Percentiles rank a stretch among this genome's conserved stretches.
Conservation (phyloP, 306 rosid species). For the Vicia faba region DNA sequence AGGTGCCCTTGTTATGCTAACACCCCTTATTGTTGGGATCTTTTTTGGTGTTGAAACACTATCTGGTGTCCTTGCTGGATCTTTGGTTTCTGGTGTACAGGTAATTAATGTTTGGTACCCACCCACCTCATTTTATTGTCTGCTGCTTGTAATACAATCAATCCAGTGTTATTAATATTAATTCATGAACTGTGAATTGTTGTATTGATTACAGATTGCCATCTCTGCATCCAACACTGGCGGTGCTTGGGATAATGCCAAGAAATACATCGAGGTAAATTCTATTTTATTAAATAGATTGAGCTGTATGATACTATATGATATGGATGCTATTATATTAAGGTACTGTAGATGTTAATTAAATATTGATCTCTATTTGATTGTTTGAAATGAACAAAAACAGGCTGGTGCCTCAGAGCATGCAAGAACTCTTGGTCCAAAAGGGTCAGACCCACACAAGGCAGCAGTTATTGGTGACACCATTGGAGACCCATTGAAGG, state of each 20-base stretch:
- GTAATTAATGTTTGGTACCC: conserved; percentile 39
- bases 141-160: conserved; percentile 12
- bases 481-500: conserved; percentile 95
- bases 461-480: conserved; percentile 99
- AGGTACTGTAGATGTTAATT: not conserved
- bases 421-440: conserved; percentile 88
- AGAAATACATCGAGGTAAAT: conserved; percentile 89
- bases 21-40: conserved; percentile 90
- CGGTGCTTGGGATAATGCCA: conserved; percentile 99
- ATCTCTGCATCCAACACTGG: conserved; percentile 99
- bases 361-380: not conserved
- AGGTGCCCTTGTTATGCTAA: conserved; percentile 96
- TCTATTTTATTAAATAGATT: not conserved
- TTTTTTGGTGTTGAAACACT: conserved; percentile 96
- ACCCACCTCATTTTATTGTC: conserved; percentile 1
- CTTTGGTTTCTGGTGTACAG: conserved; percentile 95
- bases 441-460: conserved; percentile 90
- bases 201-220: conserved; percentile 57
- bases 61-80: conserved; percentile 92
- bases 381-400: not conserved
- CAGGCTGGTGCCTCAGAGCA: conserved; percentile 87
- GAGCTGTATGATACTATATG: not conserved
- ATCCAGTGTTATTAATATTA: not conserved
- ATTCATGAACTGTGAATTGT: not conserved
- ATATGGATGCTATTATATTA: not conserved